These are phyloP conservation scores for Pleurotus sapidus DNA, from an alignment of 768 basidiomycete species.

Conservation along the genomic window DNA sequence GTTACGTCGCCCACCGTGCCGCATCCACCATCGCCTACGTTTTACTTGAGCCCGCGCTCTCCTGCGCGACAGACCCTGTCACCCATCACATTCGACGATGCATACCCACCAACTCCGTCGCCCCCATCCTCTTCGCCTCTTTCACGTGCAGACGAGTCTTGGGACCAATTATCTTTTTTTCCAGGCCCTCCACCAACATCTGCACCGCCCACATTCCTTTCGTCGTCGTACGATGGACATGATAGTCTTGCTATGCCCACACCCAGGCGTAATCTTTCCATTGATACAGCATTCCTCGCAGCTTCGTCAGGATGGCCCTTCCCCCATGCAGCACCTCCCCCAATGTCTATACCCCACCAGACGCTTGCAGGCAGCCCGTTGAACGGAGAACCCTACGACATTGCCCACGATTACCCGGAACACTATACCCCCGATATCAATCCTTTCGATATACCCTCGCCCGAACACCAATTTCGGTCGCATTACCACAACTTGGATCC, in stretches of 20 bases:
- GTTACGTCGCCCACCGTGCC: not conserved
- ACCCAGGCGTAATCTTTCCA: not conserved
- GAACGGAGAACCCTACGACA: no score
- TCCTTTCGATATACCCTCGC: no score
- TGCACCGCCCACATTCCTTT: not conserved
- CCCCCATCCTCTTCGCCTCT: not conserved
- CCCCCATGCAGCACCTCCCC: no score
- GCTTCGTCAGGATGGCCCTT: not conserved
- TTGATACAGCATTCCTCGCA: slow-evolving; percentile 2
- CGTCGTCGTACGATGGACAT: not conserved
- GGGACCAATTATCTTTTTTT: no score
- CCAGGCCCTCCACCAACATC: not conserved
- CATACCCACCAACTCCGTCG: not conserved
- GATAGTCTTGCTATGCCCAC: not conserved
- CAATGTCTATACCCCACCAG: no score
- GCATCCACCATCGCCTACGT: not conserved
- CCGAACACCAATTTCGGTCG: no score
- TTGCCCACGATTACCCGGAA: no score
- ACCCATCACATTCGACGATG: not conserved
- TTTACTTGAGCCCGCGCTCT: not conserved
- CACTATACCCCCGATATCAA: no score
- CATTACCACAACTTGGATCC: no score
- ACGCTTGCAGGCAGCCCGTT: no score
- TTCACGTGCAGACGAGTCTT: no score
- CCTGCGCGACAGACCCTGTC: not conserved